Evolutionary conservation across 2,329 filamentous ascomycete species (phyloP), one percentile per base, ranked within the genome.

Genomic region (Neopestalotiopsis clavispora): DNA sequence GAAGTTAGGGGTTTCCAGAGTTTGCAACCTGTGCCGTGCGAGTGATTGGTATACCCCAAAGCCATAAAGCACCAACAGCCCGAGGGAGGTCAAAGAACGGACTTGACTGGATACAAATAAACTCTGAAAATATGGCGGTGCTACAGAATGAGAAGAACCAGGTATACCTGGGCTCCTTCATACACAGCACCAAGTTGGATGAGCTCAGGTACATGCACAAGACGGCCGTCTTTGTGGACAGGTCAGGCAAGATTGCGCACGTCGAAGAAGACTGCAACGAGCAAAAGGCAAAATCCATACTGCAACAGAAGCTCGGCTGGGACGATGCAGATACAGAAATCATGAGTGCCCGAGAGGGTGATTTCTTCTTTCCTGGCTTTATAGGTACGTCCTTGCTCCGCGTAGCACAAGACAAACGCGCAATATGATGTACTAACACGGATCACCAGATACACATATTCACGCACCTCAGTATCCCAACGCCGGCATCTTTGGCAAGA

Each of bases 401-500:
- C 42, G 17, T n/a, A 32, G 23, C 23, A 23, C 17, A 20, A 10
- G 34, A 49, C 45, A 52, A 13, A 6, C 17, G 52, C 34, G 17
- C 12, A 34, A 14, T 38, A 6, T 10, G 12, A 63, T 12, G 34
- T 28, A 7, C 76, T 80, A 68, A 78, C 67, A 14, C 30, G 4
- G 23, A 23, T 12, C 49, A 10, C 57, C 71, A 95, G 95, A 99
- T 80, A 97, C 96, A 0, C 96, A 99, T 79, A 92, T 97, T 69
- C 96, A 99, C 79, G 96, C 96, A 9, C 89, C 95, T 0, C 96
- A 99, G 82, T 98, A 97, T 76, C 94, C 95, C 69, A 99, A 99
- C 77, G 89, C 90, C 1, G 96, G 96, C 69, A 91, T 99, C 72
- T 98, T 98, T 78, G 96, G 96, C 76, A 96, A 95, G 73, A 92